Conservation (phyloP, 352 stramenopile genomes). For the Globisporangium lucens region DNA sequence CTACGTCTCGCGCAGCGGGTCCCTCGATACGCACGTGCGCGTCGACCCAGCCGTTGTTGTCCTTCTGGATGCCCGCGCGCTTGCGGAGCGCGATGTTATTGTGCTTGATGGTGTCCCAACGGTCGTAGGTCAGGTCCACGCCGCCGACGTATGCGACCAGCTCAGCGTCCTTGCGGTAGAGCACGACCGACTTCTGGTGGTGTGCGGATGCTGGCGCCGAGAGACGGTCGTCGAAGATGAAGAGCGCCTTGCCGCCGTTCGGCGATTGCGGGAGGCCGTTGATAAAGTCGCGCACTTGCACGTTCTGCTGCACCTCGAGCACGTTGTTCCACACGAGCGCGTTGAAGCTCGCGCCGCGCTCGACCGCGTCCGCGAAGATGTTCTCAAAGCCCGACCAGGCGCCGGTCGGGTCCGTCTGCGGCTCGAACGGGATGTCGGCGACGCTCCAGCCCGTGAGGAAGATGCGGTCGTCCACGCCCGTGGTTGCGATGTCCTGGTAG, state of each 20-base stretch:
- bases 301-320: slow-evolving; percentile 47
- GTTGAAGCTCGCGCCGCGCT: slow-evolving; percentile 37
- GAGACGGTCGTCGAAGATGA: slow-evolving; percentile 51
- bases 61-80: slow-evolving; percentile 22
- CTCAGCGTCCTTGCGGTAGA: background rate
- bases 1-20: slow-evolving; percentile 44
- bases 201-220: slow-evolving; percentile 27
- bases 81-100: slow-evolving; percentile 39
- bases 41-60: slow-evolving; percentile 59
- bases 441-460: slow-evolving; percentile 58
- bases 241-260: slow-evolving; percentile 20
- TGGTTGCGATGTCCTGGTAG: slow-evolving; percentile 38
- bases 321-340: slow-evolving; percentile 68
- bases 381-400: slow-evolving; percentile 34
- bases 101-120: slow-evolving; percentile 59
- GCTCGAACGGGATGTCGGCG: slow-evolving; percentile 51
- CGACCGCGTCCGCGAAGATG: slow-evolving; percentile 26
- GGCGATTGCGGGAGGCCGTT: slow-evolving; percentile 45
- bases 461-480: slow-evolving; percentile 33
- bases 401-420: slow-evolving; percentile 22
- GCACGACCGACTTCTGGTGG: slow-evolving; percentile 47
- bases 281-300: slow-evolving; percentile 50
- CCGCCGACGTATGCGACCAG: slow-evolving; percentile 44
- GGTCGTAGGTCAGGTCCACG: slow-evolving; percentile 49
- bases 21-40: slow-evolving; percentile 40